Evolutionary conservation across 2,329 filamentous ascomycete genomes (phyloP).

Genomic region (Colletotrichum falcatum): DNA sequence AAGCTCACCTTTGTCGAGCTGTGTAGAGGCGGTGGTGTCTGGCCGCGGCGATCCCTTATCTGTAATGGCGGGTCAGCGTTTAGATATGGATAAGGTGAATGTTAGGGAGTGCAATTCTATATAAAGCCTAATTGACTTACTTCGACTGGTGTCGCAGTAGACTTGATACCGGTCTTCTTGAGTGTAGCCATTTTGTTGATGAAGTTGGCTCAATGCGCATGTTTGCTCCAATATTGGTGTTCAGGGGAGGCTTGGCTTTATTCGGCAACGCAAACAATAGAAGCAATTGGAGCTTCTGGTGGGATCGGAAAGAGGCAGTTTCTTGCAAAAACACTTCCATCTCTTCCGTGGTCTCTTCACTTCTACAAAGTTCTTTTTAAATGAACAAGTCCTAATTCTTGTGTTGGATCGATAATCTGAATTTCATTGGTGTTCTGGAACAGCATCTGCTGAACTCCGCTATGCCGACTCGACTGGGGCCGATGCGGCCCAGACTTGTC

Average conservation of each 20-base stretch:
- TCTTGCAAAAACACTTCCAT: background rate
- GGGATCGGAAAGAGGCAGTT: too few relatives aligned
- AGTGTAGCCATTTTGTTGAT: slow-evolving; percentile 19
- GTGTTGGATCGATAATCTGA: background rate
- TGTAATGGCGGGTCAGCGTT: slow-evolving; percentile 3
- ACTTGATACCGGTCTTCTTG: slow-evolving; percentile 12
- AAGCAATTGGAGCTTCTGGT: background rate
- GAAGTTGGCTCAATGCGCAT: slow-evolving; percentile 2
- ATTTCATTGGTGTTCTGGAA: background rate
- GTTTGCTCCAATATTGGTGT: background rate
- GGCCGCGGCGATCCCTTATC: slow-evolving; percentile 27
- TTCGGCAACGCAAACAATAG: background rate
- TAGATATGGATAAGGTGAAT: background rate
- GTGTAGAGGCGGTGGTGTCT: slow-evolving; percentile 1
- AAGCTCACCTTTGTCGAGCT: slow-evolving; percentile 6
- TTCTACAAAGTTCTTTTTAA: background rate
- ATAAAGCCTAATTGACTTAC: slow-evolving; percentile 2
- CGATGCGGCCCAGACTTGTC: background rate
- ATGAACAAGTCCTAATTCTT: too few relatives aligned
- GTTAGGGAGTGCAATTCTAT: background rate
- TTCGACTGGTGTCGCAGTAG: slow-evolving; percentile 18
- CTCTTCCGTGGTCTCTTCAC: background rate
- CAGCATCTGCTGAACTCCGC: background rate
- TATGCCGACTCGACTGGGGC: background rate
- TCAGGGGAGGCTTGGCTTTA: background rate